Percentiles rank a stretch among this genome's conserved stretches.
Evolutionary conservation across 768 basidiomycete species (phyloP).

Genomic region (Mycena crocata): DNA sequence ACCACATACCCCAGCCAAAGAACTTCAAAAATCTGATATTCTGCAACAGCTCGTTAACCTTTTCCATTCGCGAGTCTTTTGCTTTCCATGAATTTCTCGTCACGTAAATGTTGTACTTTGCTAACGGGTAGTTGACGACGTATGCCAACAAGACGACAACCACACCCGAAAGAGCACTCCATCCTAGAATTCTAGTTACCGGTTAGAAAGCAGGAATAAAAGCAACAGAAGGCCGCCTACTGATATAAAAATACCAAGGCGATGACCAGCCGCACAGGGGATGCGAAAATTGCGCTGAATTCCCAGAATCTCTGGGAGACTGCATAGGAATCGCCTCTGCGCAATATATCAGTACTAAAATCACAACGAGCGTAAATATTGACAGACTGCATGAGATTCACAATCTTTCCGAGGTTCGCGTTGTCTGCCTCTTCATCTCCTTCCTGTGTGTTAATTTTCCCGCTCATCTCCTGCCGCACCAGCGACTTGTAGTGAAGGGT

Average conservation of each 20-base stretch:
- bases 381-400: conserved; percentile 80
- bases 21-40: conserved; percentile 80
- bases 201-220: conserved; percentile 3
- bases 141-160: conserved; percentile 71
- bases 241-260: conserved; percentile 79
- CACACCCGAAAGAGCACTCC: conserved; percentile 81
- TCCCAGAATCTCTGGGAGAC: conserved; percentile 82
- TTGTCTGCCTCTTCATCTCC: conserved; percentile 52
- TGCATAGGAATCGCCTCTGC: conserved; percentile 76
- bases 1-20: conserved; percentile 76
- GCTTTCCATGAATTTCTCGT: conserved; percentile 70
- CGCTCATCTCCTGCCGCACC: conserved; percentile 67
- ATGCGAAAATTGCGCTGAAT: conserved; percentile 70
- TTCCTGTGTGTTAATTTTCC: conserved; percentile 50
- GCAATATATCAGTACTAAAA: conserved; percentile 13
- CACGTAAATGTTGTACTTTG: conserved; percentile 74
- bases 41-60: conserved; percentile 82
- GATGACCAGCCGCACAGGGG: conserved; percentile 73
- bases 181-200: conserved; percentile 71
- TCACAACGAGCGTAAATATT: conserved; percentile 10
- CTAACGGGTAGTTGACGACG: conserved; percentile 74
- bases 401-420: conserved; percentile 77
- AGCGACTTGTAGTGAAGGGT: conserved; percentile 77
- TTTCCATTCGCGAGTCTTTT: conserved; percentile 74
- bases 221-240: conserved; percentile 50